Base-by-base conservation (phyloP, 306 rosid species). In the Adenanthera pavonina region DNA sequence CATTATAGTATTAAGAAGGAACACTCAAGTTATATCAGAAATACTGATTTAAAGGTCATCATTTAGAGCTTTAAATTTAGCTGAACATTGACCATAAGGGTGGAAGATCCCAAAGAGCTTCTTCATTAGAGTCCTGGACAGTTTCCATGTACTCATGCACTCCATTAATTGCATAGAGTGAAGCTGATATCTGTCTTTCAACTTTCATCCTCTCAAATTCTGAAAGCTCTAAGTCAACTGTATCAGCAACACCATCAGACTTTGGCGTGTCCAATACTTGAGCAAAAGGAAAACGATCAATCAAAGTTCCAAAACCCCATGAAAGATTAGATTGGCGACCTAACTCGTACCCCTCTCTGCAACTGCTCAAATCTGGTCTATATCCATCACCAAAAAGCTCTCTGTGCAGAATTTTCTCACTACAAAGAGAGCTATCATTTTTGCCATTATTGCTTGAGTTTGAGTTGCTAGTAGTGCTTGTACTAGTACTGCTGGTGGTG, bases 171-270 rank as follows among this genome's bases (percentile, higher is more conserved):
- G 97, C 99, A 80, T 93, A 93, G 12, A 93, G 93, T 35, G 97
- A 91, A 85, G 97, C 97, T 44, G 97, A 93, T 56, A 93, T 95
- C 74, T 95, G 99, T 61, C 97, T 93, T 69, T 95, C 99, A 33
- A 95, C 91, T 81, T 87, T 93, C 97, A 95, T 89, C 81, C 97
- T 89, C 68, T 95, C 97, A 44, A 95, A 95, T 54, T 89, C 97
- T 12, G 83, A 77, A 38, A 92, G 67, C 72, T 88, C 95, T 35
- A 85, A 72, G 17, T 81, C 88, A 33, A 43, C 81, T 11, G 80
- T 9, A 20, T 74, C 84, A 9, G 41, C 40, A 48, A 78, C 1
- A 19, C 81, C 83, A 36, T 57, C 71, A 75, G 41, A 76, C 80
- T 87, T 90, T 10, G 94, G 90, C 15, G 87, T 59, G 62, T 88